Percentiles rank a stretch among this genome's conserved stretches.
Evolutionary conservation across 208 protist genomes (phyloP).

Genomic region (Spongospora subterranea): DNA sequence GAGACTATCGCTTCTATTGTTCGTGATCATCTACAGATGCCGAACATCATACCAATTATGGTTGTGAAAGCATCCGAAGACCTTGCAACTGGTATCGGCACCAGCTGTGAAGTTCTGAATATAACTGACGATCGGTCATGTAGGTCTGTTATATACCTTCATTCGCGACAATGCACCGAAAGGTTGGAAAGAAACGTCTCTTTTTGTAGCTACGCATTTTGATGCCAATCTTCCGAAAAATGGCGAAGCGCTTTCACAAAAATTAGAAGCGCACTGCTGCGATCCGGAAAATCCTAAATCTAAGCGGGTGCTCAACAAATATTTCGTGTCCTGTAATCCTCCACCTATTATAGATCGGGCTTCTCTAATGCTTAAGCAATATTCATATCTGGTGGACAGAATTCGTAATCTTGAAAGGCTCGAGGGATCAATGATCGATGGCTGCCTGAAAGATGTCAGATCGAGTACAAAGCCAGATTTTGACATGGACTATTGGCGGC

Average conservation of each 20-base stretch:
- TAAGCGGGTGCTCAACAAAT: background rate
- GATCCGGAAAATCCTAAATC: background rate
- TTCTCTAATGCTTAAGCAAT: background rate
- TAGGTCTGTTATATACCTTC: constrained; percentile 17
- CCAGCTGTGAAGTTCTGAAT: background rate
- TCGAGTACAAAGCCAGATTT: background rate
- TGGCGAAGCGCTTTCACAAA: background rate
- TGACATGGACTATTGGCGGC: constrained; percentile 10
- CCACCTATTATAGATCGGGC: background rate
- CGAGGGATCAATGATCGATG: background rate
- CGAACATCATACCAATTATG: background rate
- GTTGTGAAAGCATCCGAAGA: constrained; percentile 12
- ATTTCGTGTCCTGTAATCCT: constrained; percentile 5
- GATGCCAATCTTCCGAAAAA: constrained; percentile 2
- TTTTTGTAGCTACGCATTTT: background rate
- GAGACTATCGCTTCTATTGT: background rate
- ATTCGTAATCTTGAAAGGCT: background rate
- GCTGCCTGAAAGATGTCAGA: background rate
- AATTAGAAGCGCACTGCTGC: constrained; percentile 1
- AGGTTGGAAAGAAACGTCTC: background rate
- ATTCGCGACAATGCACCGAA: background rate
- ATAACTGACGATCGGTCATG: background rate
- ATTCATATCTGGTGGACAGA: background rate
- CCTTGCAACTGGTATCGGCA: background rate
- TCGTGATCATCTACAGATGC: background rate